Conservation (phyloP, 305 asterid species). For the Solanum aculeatissimum region DNA sequence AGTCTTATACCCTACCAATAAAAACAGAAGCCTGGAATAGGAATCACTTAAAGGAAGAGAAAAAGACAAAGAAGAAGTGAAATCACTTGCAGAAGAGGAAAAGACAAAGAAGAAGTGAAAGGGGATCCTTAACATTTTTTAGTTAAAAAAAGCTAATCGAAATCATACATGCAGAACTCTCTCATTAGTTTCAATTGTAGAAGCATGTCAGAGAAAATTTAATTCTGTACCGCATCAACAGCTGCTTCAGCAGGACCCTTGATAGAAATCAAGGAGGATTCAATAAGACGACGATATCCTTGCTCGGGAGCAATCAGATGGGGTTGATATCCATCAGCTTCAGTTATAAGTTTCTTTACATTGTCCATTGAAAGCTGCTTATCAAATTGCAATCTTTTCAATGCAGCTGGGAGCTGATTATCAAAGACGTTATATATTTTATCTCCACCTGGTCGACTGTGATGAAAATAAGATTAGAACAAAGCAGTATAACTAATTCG, state of each 20-base stretch:
- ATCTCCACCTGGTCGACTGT: slow-evolving; percentile 98
- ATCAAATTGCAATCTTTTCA: slow-evolving; percentile 93
- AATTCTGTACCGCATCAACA: slow-evolving; percentile 71
- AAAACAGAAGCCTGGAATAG: not conserved
- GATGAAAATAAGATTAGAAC: slow-evolving; percentile 5
- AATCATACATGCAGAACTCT: not conserved
- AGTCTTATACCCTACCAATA: not conserved
- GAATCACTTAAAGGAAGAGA: not conserved
- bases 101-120: not conserved
- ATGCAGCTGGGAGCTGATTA: slow-evolving; percentile 84
- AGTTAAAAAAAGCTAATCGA: not conserved
- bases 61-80: not conserved
- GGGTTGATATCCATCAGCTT: slow-evolving; percentile 99
- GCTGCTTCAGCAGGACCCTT: slow-evolving; percentile 97
- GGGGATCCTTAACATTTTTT: not conserved
- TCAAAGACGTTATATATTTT: slow-evolving; percentile 79
- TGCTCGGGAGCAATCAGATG: slow-evolving; percentile 98
- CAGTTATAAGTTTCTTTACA: slow-evolving; percentile 82
- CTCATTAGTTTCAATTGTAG: not conserved
- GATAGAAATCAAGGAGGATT: slow-evolving; percentile 73
- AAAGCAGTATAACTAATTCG: not conserved
- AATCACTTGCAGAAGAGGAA: too few relatives aligned
- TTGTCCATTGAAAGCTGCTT: slow-evolving; percentile 96
- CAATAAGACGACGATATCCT: slow-evolving; percentile 95
- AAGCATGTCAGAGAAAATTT: not conserved